Percentiles rank a stretch among this genome's conserved stretches.
These are phyloP conservation scores for Alternaria consortialis DNA, from an alignment of 2,329 filamentous ascomycete species.

Conservation along the genomic window DNA sequence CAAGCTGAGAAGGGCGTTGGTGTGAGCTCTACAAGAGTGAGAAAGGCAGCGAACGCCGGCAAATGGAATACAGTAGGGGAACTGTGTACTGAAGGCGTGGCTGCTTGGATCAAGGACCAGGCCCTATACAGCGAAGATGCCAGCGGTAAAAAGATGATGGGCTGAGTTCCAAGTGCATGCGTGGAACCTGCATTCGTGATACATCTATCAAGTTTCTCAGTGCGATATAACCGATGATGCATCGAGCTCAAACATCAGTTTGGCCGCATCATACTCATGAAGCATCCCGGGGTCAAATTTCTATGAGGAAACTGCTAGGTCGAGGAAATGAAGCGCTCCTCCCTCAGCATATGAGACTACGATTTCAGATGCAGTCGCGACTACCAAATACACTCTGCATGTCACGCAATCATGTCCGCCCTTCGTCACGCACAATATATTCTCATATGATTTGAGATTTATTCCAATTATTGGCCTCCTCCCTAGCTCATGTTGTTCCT, in stretches of 20 bases:
- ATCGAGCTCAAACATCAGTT: background rate
- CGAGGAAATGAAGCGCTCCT: background rate
- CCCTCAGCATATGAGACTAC: background rate
- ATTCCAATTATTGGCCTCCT: background rate
- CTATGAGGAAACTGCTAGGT: background rate
- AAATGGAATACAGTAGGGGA: slow-evolving; percentile 60
- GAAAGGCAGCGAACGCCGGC: slow-evolving; percentile 62
- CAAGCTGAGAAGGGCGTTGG: slow-evolving; percentile 59
- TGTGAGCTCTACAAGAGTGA: slow-evolving; percentile 69
- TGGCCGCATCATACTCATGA: background rate
- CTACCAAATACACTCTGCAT: background rate
- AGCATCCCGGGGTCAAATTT: background rate
- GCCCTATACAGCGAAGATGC: slow-evolving; percentile 62
- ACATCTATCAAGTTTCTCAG: background rate
- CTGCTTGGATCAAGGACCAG: slow-evolving; percentile 65
- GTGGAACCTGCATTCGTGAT: background rate
- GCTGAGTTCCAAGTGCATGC: slow-evolving; percentile 27
- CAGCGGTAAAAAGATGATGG: slow-evolving; percentile 49
- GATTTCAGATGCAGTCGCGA: background rate
- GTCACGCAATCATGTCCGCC: background rate
- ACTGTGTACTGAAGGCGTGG: slow-evolving; percentile 67
- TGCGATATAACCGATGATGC: background rate
- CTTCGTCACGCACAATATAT: background rate
- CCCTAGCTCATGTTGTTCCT: background rate
- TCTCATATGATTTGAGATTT: background rate